Conservation (phyloP, 768 basidiomycete genomes). For the Lentinus tigrinus region DNA sequence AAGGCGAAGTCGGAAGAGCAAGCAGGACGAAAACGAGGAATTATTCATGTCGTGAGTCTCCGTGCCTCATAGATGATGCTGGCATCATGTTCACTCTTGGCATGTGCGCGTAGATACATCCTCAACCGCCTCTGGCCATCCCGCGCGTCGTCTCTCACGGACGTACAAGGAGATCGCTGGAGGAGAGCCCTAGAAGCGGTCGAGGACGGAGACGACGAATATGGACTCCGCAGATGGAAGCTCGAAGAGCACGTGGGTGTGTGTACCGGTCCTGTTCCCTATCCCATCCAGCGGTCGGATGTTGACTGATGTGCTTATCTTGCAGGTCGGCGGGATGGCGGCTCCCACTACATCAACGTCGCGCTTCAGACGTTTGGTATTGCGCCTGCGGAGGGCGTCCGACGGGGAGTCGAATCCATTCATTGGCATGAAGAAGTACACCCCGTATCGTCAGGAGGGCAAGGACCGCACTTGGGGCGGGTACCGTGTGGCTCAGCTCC, state of each 20-base stretch:
- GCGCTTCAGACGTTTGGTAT: slow-evolving; percentile 64
- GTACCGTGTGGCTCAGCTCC: slow-evolving; percentile 60
- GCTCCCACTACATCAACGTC: slow-evolving; percentile 90
- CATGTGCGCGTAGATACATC: slow-evolving; percentile 72
- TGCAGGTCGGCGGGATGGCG: slow-evolving; percentile 81
- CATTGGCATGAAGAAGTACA: slow-evolving; percentile 85
- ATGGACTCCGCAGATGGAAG: slow-evolving; percentile 69
- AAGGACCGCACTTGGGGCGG: slow-evolving; percentile 56
- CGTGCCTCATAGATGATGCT: too few relatives aligned
- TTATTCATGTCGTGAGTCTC: slow-evolving; percentile 82
- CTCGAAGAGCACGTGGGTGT: slow-evolving; percentile 86
- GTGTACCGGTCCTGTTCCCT: slow-evolving; percentile 31
- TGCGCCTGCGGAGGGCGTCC: slow-evolving; percentile 78
- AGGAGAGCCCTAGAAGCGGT: slow-evolving; percentile 31
- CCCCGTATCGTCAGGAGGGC: slow-evolving; percentile 74
- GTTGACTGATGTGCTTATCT: slow-evolving; percentile 6
- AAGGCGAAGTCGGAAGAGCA: slow-evolving; percentile 31
- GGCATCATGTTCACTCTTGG: neutral
- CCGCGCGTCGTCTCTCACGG: slow-evolving; percentile 69
- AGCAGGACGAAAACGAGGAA: slow-evolving; percentile 74
- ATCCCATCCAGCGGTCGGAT: neutral
- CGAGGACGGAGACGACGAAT: slow-evolving; percentile 34
- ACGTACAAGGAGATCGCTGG: slow-evolving; percentile 80
- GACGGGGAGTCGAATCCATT: slow-evolving; percentile 93
- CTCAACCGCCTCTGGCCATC: slow-evolving; percentile 91